Evolutionary conservation across 2,329 filamentous ascomycete genomes (phyloP).

Genomic region (Ceratocystiopsis sp.): DNA sequence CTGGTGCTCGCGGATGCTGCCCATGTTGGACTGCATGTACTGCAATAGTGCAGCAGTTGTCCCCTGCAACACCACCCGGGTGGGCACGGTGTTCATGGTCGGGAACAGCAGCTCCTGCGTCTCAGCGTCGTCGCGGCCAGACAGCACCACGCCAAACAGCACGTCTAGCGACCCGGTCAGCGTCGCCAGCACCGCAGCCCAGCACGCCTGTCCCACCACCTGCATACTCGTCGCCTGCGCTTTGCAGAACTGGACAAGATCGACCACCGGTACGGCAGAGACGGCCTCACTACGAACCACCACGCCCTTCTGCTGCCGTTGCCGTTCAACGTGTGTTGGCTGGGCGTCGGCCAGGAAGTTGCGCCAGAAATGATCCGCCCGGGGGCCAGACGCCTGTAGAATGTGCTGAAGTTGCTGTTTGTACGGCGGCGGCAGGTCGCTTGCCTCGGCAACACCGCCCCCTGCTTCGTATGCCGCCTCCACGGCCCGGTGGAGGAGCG

Average conservation of each 20-base stretch:
- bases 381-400: constrained; percentile 22
- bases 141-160: constrained; percentile 66
- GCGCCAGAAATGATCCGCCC: constrained; percentile 50
- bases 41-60: constrained; percentile 44
- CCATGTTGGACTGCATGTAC: constrained; percentile 56
- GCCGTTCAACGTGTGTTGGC: constrained; percentile 14
- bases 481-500: constrained; percentile 56
- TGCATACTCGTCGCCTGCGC: constrained; percentile 54
- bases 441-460: not conserved
- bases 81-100: constrained; percentile 76
- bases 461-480: constrained; percentile 36
- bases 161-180: constrained; percentile 52
- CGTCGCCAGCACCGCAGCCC: constrained; percentile 53
- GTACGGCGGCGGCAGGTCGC: too few relatives aligned
- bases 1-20: constrained; percentile 51
- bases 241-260: constrained; percentile 45
- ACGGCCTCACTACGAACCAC: constrained; percentile 23
- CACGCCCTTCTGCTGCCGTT: constrained; percentile 11
- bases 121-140: constrained; percentile 61
- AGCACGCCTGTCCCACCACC: constrained; percentile 58
- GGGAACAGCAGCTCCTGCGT: constrained; percentile 60
- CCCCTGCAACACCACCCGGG: constrained; percentile 59
- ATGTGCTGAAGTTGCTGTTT: too few relatives aligned
- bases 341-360: constrained; percentile 40
- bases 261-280: constrained; percentile 23